Evolutionary conservation across 2,329 filamentous ascomycete species (phyloP), one percentile per base, ranked within the genome.

Genomic region (Chalara sp.): DNA sequence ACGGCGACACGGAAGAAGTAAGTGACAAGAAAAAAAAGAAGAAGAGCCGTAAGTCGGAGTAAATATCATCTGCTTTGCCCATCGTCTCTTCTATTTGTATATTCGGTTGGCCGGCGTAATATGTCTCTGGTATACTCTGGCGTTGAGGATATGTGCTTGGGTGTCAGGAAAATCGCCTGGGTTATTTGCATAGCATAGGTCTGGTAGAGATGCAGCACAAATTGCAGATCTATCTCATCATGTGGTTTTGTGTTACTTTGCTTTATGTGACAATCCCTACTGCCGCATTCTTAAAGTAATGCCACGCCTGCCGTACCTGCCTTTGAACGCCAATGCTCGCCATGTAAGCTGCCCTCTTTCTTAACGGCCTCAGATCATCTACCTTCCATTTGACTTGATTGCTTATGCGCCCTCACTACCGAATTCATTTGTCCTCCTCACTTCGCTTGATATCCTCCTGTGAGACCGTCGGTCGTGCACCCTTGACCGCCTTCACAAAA

Each of bases 341-440:
- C 49, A 58, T 58, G 49, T 55, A 54, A 53, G 40, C 44, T 21
- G 33, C n/a, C 21, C 42, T 21, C 21, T 21, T 28, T 28, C 29
- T 49, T 11, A n/a, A 7, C 21, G 12, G 11, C 32, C 28, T 4
- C n/a, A 29, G 29, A 6, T 13, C 41, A 44, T 46, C 44, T 28
- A 50, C 21, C 37, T 35, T 32, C 30, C 8, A 21, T 21, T 21
- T 21, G 21, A 21, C 21, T 12, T 42, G 12, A 29, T 10, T 12
- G 31, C 28, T 64, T 53, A 67, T 44, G 60, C 61, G 32, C 92
- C 92, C 68, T 96, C 92, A 66, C 89, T 95, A 51, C 92, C 92
- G 71, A 97, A 97, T 71, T 97, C 91, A 63, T 86, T 80, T 7
- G 93, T 99, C 93, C 43, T 96, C 90, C 44, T 87, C 78, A 67